These are phyloP conservation scores for Paramecium octaurelia DNA, from an alignment of 73 alveolate species.

Conservation along the genomic window DNA sequence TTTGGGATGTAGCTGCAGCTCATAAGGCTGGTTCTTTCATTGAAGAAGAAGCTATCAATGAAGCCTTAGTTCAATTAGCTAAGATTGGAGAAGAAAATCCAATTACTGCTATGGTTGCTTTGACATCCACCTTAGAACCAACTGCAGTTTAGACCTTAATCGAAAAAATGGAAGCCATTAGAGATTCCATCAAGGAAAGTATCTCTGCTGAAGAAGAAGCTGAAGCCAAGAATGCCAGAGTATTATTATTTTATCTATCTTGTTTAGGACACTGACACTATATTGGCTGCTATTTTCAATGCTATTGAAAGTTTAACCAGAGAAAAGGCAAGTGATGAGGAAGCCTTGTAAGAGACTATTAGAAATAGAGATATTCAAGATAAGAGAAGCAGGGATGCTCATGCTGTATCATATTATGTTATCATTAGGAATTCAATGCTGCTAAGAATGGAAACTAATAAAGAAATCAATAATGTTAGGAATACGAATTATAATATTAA, in stretches of 20 bases:
- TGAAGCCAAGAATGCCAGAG: conserved; percentile 51
- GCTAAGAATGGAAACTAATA: conserved; percentile 39
- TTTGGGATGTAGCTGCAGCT: conserved; percentile 44
- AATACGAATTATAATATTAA: conserved; percentile 27
- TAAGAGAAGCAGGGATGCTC: conserved; percentile 47
- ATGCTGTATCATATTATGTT: conserved; percentile 25
- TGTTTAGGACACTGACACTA: conserved; percentile 9
- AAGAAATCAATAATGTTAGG: conserved; percentile 36
- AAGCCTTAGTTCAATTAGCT: conserved; percentile 43
- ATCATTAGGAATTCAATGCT: conserved; percentile 44
- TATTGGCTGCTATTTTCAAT: conserved; percentile 45
- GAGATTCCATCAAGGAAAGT: conserved; percentile 52
- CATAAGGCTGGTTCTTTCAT: conserved; percentile 39
- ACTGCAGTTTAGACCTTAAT: conserved; percentile 33
- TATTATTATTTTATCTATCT: not conserved
- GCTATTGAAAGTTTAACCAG: conserved; percentile 48
- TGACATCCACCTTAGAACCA: conserved; percentile 53
- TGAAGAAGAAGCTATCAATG: conserved; percentile 47
- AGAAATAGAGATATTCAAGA: conserved; percentile 52
- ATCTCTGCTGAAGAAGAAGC: conserved; percentile 39
- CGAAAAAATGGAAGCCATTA: conserved; percentile 50
- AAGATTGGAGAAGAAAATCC: conserved; percentile 53
- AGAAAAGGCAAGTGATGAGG: conserved; percentile 47
- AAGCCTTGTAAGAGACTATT: conserved; percentile 32
- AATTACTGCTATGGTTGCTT: conserved; percentile 54